Percentiles rank a stretch among this genome's conserved stretches.
These are phyloP conservation scores for Naganishia kalamii DNA, from an alignment of 768 basidiomycete genomes.

Conservation along the genomic window DNA sequence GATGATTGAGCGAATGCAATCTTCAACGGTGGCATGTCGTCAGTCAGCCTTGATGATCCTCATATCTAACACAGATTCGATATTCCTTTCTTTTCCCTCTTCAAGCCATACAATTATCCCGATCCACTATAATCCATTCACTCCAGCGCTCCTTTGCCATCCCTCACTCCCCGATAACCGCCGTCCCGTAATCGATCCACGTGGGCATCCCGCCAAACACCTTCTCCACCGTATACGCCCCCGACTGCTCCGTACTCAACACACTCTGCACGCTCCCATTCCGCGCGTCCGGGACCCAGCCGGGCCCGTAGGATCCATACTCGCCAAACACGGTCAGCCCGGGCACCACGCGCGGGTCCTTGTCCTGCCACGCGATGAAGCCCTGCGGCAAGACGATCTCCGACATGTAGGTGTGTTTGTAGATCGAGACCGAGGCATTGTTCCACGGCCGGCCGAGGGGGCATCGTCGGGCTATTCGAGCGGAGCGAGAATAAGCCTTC, in stretches of 20 bases:
- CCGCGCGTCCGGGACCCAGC: not conserved
- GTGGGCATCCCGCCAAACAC: conserved; percentile 14
- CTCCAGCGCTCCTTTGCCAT: too few species aligned
- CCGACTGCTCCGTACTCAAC: conserved; percentile 8
- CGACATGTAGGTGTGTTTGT: conserved; percentile 54
- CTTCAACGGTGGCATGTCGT: too few species aligned
- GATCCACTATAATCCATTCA: too few species aligned
- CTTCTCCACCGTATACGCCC: conserved; percentile 7
- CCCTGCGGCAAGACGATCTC: conserved; percentile 27
- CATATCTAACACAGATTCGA: too few species aligned
- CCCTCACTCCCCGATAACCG: conserved; percentile 4
- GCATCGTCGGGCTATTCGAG: conserved; percentile 54
- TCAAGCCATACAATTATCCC: too few species aligned
- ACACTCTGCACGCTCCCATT: conserved; percentile 3
- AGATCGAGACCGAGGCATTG: conserved; percentile 56
- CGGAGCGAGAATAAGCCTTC: conserved; percentile 57
- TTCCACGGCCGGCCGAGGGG: conserved; percentile 67
- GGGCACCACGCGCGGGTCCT: conserved; percentile 12
- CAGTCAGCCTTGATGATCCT: too few species aligned
- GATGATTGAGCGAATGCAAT: too few species aligned
- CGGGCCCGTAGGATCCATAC: conserved; percentile 10
- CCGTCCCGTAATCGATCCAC: conserved; percentile 17
- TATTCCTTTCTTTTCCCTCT: too few species aligned
- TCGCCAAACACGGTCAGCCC: conserved; percentile 9
- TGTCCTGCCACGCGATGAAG: conserved; percentile 21